These are phyloP conservation scores for Coemansia asiatica DNA, from an alignment of 192 early-diverging fungal genomes.

Conservation along the genomic window DNA sequence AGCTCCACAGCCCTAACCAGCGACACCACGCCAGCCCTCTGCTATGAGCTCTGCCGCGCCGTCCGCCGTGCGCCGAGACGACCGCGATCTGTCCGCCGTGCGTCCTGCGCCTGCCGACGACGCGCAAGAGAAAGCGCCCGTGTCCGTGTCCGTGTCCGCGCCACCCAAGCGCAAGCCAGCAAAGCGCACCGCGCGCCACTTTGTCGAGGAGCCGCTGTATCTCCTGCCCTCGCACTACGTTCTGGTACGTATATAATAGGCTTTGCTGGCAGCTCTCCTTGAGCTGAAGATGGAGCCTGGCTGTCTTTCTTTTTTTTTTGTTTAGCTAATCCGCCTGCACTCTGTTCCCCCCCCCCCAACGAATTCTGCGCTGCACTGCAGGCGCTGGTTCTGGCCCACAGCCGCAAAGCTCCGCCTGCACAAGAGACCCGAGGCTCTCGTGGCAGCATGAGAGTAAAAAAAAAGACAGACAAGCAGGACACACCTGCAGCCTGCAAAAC, in stretches of 20 bases:
- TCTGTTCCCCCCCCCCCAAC: too few species aligned
- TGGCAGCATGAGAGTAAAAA: background rate
- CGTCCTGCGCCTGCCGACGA: background rate
- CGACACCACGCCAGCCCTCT: background rate
- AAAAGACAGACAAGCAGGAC: background rate
- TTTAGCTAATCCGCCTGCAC: too few species aligned
- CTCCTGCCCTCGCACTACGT: constrained; percentile 41
- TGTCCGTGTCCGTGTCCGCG: background rate
- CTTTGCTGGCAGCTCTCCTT: too few species aligned
- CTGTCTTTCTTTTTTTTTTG: too few species aligned
- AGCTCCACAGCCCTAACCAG: too few species aligned
- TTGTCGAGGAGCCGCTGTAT: constrained; percentile 55
- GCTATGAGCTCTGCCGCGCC: background rate
- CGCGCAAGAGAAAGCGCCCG: background rate
- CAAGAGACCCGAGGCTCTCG: background rate
- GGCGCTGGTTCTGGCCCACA: too few species aligned
- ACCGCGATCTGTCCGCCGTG: background rate
- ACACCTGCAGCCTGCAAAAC: background rate
- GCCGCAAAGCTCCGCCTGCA: too few species aligned
- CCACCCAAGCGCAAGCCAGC: constrained; percentile 36
- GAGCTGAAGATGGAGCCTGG: background rate
- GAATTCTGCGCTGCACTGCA: too few species aligned
- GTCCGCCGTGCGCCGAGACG: background rate
- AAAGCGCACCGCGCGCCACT: constrained; percentile 38
- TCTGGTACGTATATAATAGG: constrained; percentile 36